Conservation (phyloP, 805 yeast species). For the Metschnikowia vanudenii region DNA sequence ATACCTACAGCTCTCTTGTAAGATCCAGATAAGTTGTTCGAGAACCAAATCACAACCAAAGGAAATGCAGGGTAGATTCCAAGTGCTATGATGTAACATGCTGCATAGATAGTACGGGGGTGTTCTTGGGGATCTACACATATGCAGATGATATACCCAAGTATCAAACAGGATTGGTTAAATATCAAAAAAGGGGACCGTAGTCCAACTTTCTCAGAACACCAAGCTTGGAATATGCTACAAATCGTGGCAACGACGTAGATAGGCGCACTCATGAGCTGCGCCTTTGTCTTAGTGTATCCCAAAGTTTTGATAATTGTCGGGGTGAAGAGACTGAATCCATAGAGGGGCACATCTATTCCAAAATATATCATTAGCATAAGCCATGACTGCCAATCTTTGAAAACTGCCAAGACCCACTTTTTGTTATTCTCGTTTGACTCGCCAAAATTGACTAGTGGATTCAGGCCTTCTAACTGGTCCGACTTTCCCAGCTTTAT, state of each 20-base stretch:
- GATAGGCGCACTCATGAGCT: slow-evolving; percentile 45
- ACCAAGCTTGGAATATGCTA: slow-evolving; percentile 26
- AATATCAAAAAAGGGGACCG: slow-evolving; percentile 30
- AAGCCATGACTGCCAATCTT: slow-evolving; percentile 28
- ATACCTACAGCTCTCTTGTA: slow-evolving; percentile 38
- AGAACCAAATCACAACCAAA: slow-evolving; percentile 31
- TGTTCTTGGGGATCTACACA: slow-evolving; percentile 21
- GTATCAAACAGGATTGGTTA: slow-evolving; percentile 24
- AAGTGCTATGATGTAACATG: slow-evolving; percentile 28
- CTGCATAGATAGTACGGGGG: slow-evolving; percentile 30
- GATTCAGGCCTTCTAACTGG: neutral
- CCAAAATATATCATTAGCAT: slow-evolving; percentile 28
- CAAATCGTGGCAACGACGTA: slow-evolving; percentile 34
- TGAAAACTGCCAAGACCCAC: slow-evolving; percentile 20
- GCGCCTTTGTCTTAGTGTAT: slow-evolving; percentile 39
- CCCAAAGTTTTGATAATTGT: slow-evolving; percentile 45
- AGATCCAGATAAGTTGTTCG: slow-evolving; percentile 34
- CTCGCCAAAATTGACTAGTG: slow-evolving; percentile 11
- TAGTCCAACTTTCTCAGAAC: slow-evolving; percentile 24
- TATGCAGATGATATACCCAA: slow-evolving; percentile 31
- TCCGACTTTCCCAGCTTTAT: neutral
- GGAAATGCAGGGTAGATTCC: slow-evolving; percentile 33
- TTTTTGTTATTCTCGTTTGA: slow-evolving; percentile 11
- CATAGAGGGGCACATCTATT: slow-evolving; percentile 33
- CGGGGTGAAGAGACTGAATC: slow-evolving; percentile 43